Percentiles rank a stretch among this genome's conserved stretches.
Conservation (phyloP, 768 basidiomycete genomes). For the Collybiopsis luxurians region DNA sequence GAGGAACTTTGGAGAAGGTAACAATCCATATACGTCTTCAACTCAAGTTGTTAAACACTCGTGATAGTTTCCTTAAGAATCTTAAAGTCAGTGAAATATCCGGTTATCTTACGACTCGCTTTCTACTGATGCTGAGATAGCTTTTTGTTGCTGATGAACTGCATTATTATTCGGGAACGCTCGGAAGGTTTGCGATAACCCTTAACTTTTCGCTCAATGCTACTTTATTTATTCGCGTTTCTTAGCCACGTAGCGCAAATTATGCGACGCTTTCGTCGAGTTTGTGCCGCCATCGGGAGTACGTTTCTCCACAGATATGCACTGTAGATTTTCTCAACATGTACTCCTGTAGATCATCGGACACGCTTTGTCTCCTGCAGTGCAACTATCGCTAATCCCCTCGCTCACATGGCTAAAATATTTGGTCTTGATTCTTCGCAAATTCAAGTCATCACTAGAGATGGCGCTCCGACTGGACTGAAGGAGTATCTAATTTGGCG, state of each 20-base stretch:
- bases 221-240: neutral
- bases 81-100: conserved; percentile 41
- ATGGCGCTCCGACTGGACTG: conserved; percentile 78
- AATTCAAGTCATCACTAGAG: conserved; percentile 67
- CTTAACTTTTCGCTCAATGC: neutral
- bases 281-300: conserved; percentile 80
- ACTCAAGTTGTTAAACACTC: neutral
- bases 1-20: conserved; percentile 83
- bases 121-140: conserved; percentile 22
- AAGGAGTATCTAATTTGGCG: conserved; percentile 86
- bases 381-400: conserved; percentile 80
- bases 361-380: conserved; percentile 80
- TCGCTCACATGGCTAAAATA: conserved; percentile 70
- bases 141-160: conserved; percentile 83
- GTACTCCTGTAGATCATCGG: conserved; percentile 41
- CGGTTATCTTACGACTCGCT: neutral
- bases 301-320: conserved; percentile 19
- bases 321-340: neutral
- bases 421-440: conserved; percentile 64
- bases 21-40: neutral
- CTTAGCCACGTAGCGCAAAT: conserved; percentile 78
- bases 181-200: conserved; percentile 62
- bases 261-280: conserved; percentile 69
- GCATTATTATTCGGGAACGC: conserved; percentile 79
- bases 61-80: conserved; percentile 66